Evolutionary conservation across 1,284 basidiomycete species (phyloP).

Genomic region (Anthracocystis panici-leucophaei): DNA sequence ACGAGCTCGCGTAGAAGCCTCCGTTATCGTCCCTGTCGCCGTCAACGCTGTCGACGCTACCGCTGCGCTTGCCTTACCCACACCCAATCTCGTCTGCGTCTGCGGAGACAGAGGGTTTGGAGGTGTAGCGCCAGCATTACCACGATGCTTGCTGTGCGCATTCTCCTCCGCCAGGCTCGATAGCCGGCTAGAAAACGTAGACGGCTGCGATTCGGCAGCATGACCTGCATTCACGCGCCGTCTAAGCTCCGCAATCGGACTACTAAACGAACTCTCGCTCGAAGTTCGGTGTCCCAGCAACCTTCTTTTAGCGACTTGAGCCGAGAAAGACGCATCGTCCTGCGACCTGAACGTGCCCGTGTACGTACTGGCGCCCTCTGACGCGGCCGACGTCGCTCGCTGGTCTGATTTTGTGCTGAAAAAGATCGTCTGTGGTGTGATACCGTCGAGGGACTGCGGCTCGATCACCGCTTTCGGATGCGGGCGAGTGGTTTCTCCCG

Average conservation of each 20-base stretch:
- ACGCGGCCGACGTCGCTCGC: conserved; percentile 12
- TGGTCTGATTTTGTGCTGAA: conserved; percentile 73
- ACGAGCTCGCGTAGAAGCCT: conserved; percentile 41
- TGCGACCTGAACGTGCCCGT: conserved; percentile 54
- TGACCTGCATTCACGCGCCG: conserved; percentile 39
- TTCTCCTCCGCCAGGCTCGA: conserved; percentile 45
- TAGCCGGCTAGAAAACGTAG: conserved; percentile 33
- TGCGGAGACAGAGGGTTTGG: conserved; percentile 32
- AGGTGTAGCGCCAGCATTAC: not conserved
- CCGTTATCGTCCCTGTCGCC: conserved; percentile 57
- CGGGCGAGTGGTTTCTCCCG: conserved; percentile 9
- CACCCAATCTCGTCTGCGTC: conserved; percentile 44
- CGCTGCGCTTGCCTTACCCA: conserved; percentile 53
- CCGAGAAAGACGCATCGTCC: conserved; percentile 53
- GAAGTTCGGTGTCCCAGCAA: conserved; percentile 49
- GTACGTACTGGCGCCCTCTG: conserved; percentile 35
- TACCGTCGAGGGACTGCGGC: conserved; percentile 76
- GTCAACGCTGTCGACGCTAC: conserved; percentile 45
- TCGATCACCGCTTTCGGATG: conserved; percentile 73
- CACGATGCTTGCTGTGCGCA: conserved; percentile 13
- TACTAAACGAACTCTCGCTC: conserved; percentile 42
- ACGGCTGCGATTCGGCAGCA: conserved; percentile 23
- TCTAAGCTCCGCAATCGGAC: conserved; percentile 55
- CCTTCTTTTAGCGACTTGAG: conserved; percentile 51
- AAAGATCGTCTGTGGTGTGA: conserved; percentile 96